A percentile compares a stretch with the other conserved stretches of the same genome.
Evolutionary conservation across 192 early-diverging fungal species (phyloP).

Genomic region (Linnemannia exigua): DNA sequence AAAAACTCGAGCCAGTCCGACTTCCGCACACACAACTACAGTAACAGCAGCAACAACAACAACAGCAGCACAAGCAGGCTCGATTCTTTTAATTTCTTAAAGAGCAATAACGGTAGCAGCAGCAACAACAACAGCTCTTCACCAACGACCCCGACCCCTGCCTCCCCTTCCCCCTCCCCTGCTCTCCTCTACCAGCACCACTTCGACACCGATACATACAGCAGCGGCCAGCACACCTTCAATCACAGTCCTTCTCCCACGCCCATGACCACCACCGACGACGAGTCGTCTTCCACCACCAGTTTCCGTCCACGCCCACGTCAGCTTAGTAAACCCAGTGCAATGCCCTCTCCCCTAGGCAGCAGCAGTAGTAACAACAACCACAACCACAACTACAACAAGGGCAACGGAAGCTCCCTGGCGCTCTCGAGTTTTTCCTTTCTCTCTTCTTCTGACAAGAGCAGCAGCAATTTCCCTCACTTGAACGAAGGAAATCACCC

Average conservation of each 20-base stretch:
- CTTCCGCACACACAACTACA: not conserved
- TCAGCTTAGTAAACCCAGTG: conserved; percentile 34
- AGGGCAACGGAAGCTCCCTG: conserved; percentile 10
- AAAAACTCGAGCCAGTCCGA: not conserved
- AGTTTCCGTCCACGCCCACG: conserved; percentile 44
- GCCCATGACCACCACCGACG: conserved; percentile 38
- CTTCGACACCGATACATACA: not conserved
- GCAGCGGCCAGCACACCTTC: not conserved
- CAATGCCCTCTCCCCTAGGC: conserved; percentile 43
- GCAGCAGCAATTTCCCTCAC: conserved; percentile 4
- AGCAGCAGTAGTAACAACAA: not conserved
- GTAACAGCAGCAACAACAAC: not conserved
- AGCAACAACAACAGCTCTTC: not conserved
- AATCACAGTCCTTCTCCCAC: conserved; percentile 9
- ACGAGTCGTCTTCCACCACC: conserved; percentile 45
- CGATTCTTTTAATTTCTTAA: conserved; percentile 4
- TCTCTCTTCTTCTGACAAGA: conserved; percentile 17
- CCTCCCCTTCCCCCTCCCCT: not conserved
- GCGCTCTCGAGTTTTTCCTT: conserved; percentile 27
- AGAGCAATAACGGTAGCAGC: not conserved
- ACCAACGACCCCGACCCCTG: not conserved
- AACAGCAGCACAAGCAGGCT: not conserved
- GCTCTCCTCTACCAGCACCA: not conserved
- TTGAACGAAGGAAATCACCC: conserved; percentile 7
- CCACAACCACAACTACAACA: not conserved